phyloP scores from a whole-genome alignment of 2,329 filamentous ascomycete species.

The Exophiala alcalophila region DNA sequence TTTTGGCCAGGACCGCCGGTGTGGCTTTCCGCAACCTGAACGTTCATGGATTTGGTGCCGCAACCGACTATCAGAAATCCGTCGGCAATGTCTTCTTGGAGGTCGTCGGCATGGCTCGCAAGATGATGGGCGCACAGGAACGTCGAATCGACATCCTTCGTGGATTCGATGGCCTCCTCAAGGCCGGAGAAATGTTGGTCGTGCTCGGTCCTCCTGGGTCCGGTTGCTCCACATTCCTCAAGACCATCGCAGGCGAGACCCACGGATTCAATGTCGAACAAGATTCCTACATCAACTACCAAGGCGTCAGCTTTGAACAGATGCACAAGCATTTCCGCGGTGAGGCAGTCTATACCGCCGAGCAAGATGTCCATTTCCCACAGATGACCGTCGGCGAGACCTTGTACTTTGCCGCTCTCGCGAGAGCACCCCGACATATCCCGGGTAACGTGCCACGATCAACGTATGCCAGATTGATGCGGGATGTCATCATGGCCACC shows the following conservation, averaged over 20 bases:
- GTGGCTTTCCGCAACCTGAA: conserved; percentile 41
- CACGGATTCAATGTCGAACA: conserved; percentile 71
- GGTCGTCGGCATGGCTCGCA: conserved; percentile 33
- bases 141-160: conserved; percentile 59
- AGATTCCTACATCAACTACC: conserved; percentile 72
- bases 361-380: conserved; percentile 79
- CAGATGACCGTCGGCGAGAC: conserved; percentile 75
- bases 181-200: conserved; percentile 56
- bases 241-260: conserved; percentile 76
- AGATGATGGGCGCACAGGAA: conserved; percentile 34
- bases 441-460: conserved; percentile 41
- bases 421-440: conserved; percentile 47
- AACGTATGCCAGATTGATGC: conserved; percentile 44
- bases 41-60: conserved; percentile 40
- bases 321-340: conserved; percentile 76
- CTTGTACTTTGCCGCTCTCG: conserved; percentile 57
- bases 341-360: conserved; percentile 82
- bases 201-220: conserved; percentile 53
- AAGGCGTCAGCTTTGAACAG: conserved; percentile 66
- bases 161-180: conserved; percentile 62
- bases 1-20: conserved; percentile 40
- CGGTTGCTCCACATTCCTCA: conserved; percentile 74
- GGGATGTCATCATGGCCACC: conserved; percentile 49
- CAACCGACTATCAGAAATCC: conserved; percentile 40
- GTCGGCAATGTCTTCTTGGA: conserved; percentile 45